Base-by-base conservation (phyloP, 2,329 filamentous ascomycete species). In the Botrytis galanthina region DNA sequence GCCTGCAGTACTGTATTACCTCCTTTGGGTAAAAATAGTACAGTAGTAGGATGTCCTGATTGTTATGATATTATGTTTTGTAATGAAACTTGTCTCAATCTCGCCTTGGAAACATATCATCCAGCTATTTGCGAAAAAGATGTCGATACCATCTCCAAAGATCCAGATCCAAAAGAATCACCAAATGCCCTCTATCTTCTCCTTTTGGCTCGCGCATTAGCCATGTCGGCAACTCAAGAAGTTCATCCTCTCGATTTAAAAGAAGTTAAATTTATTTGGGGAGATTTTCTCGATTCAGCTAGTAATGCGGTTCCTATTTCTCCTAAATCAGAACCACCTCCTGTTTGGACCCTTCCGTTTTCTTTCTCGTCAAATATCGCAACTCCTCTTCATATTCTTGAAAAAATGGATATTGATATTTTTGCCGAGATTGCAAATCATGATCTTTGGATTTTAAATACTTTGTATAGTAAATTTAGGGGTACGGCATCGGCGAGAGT, bases 401-500 rank as follows among this genome's bases (percentile, higher is more conserved):
- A 95, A 81, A 94, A 93, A 82, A 94, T 96, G 91, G 92, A 94
- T 77, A 85, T 95, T 73, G 91, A 95, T 80, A 90, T 94, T 70
- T 95, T 91, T 81, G 85, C 84, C 22, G 83, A 83, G 0, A 81
- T 90, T 6, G 82, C 83, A 14, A 82, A 85, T 37, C 91, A 92
- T 81, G 92, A 95, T 78, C 83, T 92, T 10, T 96, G 93, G 93
- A 87, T 98, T 26, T 88, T 97, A 80, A 97, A 98, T 83, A 97
- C 94, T 0, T 86, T 98, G 8, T 97, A 95, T 81, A 90, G 93
- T 76, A 98, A 98, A 81, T 97, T 98, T 82, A 89, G 96, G 37
- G 96, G 94, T 70, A 97, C 95, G 0, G 96, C 96, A 0, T 97
- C 94, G 3, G 95, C 95, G 7, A 89, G 93, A 57, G 91, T 96